These are phyloP conservation scores for Boletus sensibilis DNA, from an alignment of 768 basidiomycete species.

Conservation along the genomic window DNA sequence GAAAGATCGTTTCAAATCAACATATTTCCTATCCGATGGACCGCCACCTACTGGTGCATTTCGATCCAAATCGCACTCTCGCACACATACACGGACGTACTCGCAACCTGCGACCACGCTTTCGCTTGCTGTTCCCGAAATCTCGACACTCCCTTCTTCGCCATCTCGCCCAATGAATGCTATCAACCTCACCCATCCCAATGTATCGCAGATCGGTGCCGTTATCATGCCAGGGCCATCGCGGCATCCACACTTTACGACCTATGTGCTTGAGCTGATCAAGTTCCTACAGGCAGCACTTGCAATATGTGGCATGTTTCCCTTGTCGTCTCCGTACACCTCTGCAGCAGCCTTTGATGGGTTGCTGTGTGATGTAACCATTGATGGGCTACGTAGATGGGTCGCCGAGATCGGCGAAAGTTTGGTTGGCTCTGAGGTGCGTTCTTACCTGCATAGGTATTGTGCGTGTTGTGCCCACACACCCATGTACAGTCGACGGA, in stretches of 20 bases:
- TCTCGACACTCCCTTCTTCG: constrained; percentile 24
- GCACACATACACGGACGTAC: constrained; percentile 28
- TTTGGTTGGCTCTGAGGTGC: constrained; percentile 59
- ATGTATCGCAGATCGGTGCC: constrained; percentile 12
- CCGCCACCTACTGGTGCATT: constrained; percentile 21
- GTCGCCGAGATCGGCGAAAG: constrained; percentile 62
- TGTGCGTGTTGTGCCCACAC: background rate
- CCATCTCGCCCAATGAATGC: constrained; percentile 22
- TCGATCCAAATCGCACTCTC: constrained; percentile 32
- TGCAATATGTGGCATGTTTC: constrained; percentile 68
- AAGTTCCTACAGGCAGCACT: constrained; percentile 72
- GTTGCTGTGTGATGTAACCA: constrained; percentile 73
- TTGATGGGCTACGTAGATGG: constrained; percentile 71
- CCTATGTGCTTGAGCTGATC: constrained; percentile 73
- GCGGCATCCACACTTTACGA: constrained; percentile 48
- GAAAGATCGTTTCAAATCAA: constrained; percentile 74
- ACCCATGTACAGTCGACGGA: constrained; percentile 54
- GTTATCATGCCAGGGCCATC: constrained; percentile 8
- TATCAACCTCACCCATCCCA: constrained; percentile 15
- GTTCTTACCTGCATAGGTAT: constrained; percentile 4
- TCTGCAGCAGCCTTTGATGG: constrained; percentile 48
- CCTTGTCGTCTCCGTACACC: constrained; percentile 20
- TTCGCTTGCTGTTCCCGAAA: constrained; percentile 21
- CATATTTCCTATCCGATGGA: constrained; percentile 58
- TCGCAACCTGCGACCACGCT: constrained; percentile 28